Evolutionary conservation across 768 basidiomycete genomes (phyloP).

Genomic region (Boletus tylopilopsis): DNA sequence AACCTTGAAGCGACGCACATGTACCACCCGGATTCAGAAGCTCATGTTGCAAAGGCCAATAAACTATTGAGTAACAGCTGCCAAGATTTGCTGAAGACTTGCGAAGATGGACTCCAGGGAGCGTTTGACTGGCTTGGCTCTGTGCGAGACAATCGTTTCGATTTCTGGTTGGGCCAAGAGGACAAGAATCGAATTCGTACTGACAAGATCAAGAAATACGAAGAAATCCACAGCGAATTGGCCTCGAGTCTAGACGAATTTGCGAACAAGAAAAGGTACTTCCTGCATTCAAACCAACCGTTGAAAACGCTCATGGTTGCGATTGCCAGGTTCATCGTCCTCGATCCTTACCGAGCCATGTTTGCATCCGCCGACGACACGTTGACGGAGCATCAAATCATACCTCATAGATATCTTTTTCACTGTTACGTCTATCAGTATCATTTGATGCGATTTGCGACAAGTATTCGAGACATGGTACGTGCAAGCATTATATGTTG

Average conservation of each 20-base stretch:
- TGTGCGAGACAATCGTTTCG: conserved; percentile 34
- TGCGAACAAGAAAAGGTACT: conserved; percentile 47
- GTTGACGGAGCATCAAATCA: conserved; percentile 36
- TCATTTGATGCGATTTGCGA: conserved; percentile 40
- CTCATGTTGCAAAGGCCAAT: conserved; percentile 41
- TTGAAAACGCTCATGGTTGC: neutral
- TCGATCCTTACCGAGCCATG: conserved; percentile 57
- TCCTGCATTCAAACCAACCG: neutral
- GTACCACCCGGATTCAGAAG: conserved; percentile 43
- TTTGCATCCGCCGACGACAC: conserved; percentile 39
- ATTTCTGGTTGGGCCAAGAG: conserved; percentile 34
- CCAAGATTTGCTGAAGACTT: conserved; percentile 45
- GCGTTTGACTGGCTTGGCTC: conserved; percentile 50
- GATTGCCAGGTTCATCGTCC: conserved; percentile 40
- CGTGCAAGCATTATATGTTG: conserved; percentile 11
- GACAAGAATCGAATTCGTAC: conserved; percentile 30
- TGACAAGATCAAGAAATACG: conserved; percentile 36
- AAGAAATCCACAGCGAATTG: conserved; percentile 37
- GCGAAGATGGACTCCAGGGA: conserved; percentile 38
- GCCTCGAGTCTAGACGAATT: conserved; percentile 42
- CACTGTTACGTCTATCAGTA: conserved; percentile 72
- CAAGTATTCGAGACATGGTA: conserved; percentile 34
- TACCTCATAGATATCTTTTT: conserved; percentile 68
- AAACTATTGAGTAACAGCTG: conserved; percentile 50
- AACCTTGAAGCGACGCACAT: conserved; percentile 58